Base-by-base conservation (phyloP, 2,329 filamentous ascomycete species). In the Periconia sp. region DNA sequence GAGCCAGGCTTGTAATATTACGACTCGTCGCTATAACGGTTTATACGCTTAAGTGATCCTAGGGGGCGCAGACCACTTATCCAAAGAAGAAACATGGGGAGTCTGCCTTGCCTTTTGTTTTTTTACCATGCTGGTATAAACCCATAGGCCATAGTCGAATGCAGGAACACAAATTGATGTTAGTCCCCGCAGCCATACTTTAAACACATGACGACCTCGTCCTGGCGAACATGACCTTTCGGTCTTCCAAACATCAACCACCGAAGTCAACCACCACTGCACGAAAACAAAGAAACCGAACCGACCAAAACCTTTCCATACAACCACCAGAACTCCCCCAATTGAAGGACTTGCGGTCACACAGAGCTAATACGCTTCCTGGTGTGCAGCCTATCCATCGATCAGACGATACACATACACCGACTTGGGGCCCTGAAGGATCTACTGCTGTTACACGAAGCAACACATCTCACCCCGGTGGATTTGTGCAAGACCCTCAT, bases 221-320 rank as follows among this genome's bases (percentile, higher is more conserved):
- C 53, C 55, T 58, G 54, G 61, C 65, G 62, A 69, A 60, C 60
- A 71, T 71, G 69, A 72, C 69, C 71, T 60, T 57, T 61, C 60
- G 68, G 64, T 69, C 66, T 62, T 53, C 60, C 46, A 62, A 64
- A 61, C 57, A 63, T 52, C 49, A 61, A 62, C 62, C 59, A 50
- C 51, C 59, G 46, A 66, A 69, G 56, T 60, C 63, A 43, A 62
- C 62, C 50, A 68, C 64, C 55, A 68, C 68, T 68, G 73, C 68
- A 73, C 69, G 62, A 56, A 66, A 61, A 60, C 60, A 63, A 53
- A 73, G 70, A 62, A 66, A 64, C 53, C 60, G 61, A 55, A 59
- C 62, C 59, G 60, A 66, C 55, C 68, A 64, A 48, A 57, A 62
- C 49, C 46, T 71, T 18, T 65, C 68, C 42, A 54, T 66, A 47